phyloP scores from a whole-genome alignment of 805 yeast species.

The Kuraishia ogatae region DNA sequence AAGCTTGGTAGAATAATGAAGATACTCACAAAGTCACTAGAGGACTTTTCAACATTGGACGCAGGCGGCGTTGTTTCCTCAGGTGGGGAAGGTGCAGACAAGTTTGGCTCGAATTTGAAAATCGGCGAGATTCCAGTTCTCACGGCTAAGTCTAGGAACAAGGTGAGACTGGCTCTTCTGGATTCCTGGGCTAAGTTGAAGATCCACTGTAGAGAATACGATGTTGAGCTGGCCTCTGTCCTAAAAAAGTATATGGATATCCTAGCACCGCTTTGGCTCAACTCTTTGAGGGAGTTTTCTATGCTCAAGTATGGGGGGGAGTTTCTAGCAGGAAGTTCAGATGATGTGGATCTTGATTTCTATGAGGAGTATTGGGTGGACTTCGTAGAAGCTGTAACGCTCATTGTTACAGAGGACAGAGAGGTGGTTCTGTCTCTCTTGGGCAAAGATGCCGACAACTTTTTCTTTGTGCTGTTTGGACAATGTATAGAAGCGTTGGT shows the following conservation, averaged over 20 bases:
- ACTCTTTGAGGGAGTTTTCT: conserved; percentile 67
- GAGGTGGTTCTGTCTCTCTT: conserved; percentile 36
- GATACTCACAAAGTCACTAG: conserved; percentile 58
- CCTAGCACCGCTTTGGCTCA: conserved; percentile 73
- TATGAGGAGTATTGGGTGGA: conserved; percentile 67
- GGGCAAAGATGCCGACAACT: conserved; percentile 49
- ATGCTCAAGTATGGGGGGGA: conserved; percentile 44
- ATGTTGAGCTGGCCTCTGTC: conserved; percentile 37
- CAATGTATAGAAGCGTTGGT: conserved; percentile 74
- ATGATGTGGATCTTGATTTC: conserved; percentile 32
- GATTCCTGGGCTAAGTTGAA: conserved; percentile 69
- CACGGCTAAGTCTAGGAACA: conserved; percentile 36
- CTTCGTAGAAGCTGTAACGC: conserved; percentile 66
- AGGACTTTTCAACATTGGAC: conserved; percentile 33
- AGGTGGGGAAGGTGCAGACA: conserved; percentile 12
- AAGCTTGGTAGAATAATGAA: conserved; percentile 49
- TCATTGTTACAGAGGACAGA: conserved; percentile 45
- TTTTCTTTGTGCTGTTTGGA: conserved; percentile 74
- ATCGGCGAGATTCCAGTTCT: conserved; percentile 48
- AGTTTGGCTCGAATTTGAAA: conserved; percentile 30
- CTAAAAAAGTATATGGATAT: conserved; percentile 47
- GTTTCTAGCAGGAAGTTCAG: conserved; percentile 24
- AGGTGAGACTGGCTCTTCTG: conserved; percentile 50
- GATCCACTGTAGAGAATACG: conserved; percentile 19
- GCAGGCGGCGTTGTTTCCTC: conserved; percentile 13